Base-by-base conservation (phyloP, 495 filamentous ascomycete species). In the Penicillium goetzii region DNA sequence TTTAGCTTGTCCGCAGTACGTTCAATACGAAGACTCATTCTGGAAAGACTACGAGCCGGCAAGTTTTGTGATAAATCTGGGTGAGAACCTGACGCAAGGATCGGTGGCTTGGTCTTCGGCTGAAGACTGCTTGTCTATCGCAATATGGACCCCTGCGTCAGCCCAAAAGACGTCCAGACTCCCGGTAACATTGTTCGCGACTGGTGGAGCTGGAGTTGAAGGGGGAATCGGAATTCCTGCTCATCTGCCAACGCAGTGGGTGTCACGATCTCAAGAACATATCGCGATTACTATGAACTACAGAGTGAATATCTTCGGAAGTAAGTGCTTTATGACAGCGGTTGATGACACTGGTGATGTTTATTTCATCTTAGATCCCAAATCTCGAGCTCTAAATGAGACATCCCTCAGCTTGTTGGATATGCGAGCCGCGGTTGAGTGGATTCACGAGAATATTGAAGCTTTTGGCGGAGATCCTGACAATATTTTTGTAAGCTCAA, bases 401-500 rank as follows among this genome's bases (percentile, higher is more conserved):
- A 72, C 73, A 21, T 83, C 80, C 54, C 74, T 82, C 5, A 86
- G 85, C 17, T 76, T 85, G 10, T 76, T 87, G 17, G 86, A 90
- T 73, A 81, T 88, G 67, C 80, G 87, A 25, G 78, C 85, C 66
- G 84, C 81, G 6, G 75, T 86, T 2, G 77, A 86, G 72, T 87
- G 83, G 78, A 79, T 83, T 6, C 71, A 78, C 17, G 79, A 82
- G 36, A 82, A 82, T 51, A 82, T 82, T 63, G 74, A 72, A 10
- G 64, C 78, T 11, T 90, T 90, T 56, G 88, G 87, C 36, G 88
- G 87, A 19, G 85, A 90, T 67, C 80, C 75, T 19, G 71, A 74
- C 26, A 64, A 71, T 30, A 74, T 76, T 17, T 76, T 82, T 30
- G 61, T 67, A 30, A 43, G 55, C 14, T 23, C 19, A 9, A 12